These are phyloP conservation scores for Colletotrichum lupini DNA, from an alignment of 2,329 filamentous ascomycete genomes.

Conservation along the genomic window DNA sequence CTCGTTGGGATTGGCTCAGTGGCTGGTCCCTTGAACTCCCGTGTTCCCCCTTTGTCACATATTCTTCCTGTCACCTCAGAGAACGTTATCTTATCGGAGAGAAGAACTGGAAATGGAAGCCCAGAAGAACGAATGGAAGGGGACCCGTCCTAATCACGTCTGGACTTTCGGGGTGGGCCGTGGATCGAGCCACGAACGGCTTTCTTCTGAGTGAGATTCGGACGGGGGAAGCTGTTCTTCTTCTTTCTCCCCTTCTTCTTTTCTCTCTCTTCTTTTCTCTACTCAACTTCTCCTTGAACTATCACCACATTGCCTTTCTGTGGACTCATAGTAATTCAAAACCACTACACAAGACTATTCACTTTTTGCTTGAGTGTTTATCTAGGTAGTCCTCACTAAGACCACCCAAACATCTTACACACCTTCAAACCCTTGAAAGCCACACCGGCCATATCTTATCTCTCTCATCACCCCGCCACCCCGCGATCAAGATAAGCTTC, in stretches of 20 bases:
- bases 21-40: background rate
- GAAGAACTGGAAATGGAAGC: slow-evolving; percentile 5
- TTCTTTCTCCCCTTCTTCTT: background rate
- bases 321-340: background rate
- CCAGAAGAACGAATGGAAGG: slow-evolving; percentile 7
- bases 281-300: background rate
- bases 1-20: slow-evolving; percentile 6
- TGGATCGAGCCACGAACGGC: slow-evolving; percentile 19
- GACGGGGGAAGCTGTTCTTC: background rate
- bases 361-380: background rate
- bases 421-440: slow-evolving; percentile 3
- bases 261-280: background rate
- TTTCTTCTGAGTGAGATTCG: background rate
- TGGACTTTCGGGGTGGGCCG: slow-evolving; percentile 7
- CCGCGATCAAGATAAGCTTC: slow-evolving; percentile 27
- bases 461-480: slow-evolving; percentile 14
- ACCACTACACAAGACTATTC: background rate
- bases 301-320: background rate
- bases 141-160: slow-evolving; percentile 2
- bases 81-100: slow-evolving; percentile 26
- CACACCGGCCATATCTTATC: slow-evolving; percentile 4
- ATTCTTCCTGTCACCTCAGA: slow-evolving; percentile 15
- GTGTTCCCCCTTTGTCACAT: background rate
- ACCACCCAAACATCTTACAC: background rate
- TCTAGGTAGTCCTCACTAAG: background rate